Conservation (phyloP, 495 filamentous ascomycete genomes). For the Penicillium lividum region DNA sequence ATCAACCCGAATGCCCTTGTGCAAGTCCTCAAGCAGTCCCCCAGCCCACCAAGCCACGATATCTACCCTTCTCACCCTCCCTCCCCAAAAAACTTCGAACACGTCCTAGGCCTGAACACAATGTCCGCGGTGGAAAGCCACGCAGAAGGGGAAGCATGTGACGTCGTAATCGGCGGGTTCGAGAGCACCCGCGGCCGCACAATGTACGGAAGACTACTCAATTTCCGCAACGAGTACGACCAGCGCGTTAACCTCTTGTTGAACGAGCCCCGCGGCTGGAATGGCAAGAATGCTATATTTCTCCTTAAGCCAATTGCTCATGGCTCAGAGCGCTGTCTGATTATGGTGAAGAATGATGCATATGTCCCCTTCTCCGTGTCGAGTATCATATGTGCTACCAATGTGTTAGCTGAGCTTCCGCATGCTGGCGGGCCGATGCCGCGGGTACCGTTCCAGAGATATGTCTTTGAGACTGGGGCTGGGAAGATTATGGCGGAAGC, state of each 20-base stretch:
- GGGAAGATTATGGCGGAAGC: conserved; percentile 1
- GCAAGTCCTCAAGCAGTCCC: not conserved
- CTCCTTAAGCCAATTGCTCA: conserved; percentile 1
- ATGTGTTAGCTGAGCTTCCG: conserved; percentile 1
- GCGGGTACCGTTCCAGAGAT: not conserved
- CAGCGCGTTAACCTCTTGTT: not conserved
- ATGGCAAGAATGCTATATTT: conserved; percentile 3
- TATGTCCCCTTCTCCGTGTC: conserved; percentile 10
- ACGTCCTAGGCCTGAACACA: not conserved
- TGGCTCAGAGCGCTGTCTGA: not conserved
- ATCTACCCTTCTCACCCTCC: not conserved
- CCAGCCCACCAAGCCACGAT: not conserved
- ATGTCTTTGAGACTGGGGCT: conserved; percentile 10
- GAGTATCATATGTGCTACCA: not conserved
- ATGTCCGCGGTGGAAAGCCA: conserved; percentile 1
- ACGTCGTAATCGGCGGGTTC: conserved; percentile 9
- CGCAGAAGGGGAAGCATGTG: conserved; percentile 8
- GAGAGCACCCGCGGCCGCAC: not conserved
- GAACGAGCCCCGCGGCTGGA: conserved; percentile 8
- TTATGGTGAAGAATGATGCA: conserved; percentile 6
- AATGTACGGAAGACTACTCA: not conserved
- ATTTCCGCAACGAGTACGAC: conserved; percentile 4
- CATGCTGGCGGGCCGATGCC: conserved; percentile 2
- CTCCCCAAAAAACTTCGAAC: not conserved
- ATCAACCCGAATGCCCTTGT: not conserved